phyloP scores from a whole-genome alignment of 1,139 yeast species.

The Zhuliangozyma parablackwelliae region DNA sequence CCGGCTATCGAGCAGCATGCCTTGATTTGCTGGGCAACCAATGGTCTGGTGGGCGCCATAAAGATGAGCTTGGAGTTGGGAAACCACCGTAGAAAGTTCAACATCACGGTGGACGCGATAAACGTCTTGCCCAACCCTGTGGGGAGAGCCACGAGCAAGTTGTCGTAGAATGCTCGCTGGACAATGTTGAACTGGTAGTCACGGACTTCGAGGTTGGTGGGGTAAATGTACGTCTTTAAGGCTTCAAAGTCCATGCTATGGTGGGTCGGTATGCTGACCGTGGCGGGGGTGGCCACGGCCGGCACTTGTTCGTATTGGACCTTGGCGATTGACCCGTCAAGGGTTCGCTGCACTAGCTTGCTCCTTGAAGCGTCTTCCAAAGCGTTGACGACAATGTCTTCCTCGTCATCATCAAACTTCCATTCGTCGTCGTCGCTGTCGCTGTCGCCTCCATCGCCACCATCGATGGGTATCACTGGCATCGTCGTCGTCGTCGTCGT shows the following conservation, averaged over 20 bases:
- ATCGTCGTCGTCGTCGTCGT: neutral
- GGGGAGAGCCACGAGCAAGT: slow-evolving; percentile 85
- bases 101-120: slow-evolving; percentile 90
- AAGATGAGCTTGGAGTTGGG: slow-evolving; percentile 73
- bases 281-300: slow-evolving; percentile 4
- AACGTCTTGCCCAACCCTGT: slow-evolving; percentile 98
- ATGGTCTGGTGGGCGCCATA: slow-evolving; percentile 95
- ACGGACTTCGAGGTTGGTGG: slow-evolving; percentile 77
- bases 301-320: slow-evolving; percentile 1
- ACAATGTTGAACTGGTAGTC: slow-evolving; percentile 88
- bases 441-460: slow-evolving; percentile 1
- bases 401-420: slow-evolving; percentile 12
- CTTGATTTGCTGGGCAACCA: slow-evolving; percentile 95
- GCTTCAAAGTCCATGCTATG: slow-evolving; percentile 44
- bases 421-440: slow-evolving; percentile 7
- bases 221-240: slow-evolving; percentile 62
- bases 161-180: slow-evolving; percentile 63
- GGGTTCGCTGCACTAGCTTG: slow-evolving; percentile 5
- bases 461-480: slow-evolving; percentile 5
- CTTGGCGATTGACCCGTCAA: slow-evolving; percentile 1
- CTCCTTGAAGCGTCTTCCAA: neutral
- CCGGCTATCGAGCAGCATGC: slow-evolving; percentile 92
- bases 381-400: slow-evolving; percentile 13
- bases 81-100: slow-evolving; percentile 86
- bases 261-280: slow-evolving; percentile 34